Evolutionary conservation across 139 green algal genomes (phyloP), one percentile per base, ranked within the genome.

Genomic region (Chlorella sp.): DNA sequence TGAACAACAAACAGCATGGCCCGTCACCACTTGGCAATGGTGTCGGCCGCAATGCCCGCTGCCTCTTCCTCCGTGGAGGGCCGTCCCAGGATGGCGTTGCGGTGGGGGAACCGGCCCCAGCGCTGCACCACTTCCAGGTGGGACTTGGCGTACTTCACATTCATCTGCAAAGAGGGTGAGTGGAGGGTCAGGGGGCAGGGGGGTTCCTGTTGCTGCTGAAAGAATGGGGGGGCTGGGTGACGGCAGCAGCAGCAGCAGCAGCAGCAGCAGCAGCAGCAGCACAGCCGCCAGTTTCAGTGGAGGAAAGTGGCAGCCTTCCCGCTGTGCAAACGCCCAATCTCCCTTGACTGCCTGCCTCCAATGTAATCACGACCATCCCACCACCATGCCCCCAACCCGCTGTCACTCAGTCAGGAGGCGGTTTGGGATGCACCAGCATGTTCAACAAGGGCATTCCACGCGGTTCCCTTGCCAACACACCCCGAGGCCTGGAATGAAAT

Each of bases 41-140:
- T 95, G 11, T 92, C 93, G 22, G 94, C 91, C 2, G 88, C 87
- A 15, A 97, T 73, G n/a, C 92, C 94, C 22, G 39, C 48, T 34
- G 81, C 78, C 91, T 97, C 95, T 86, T 94, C 91, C 0, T 89
- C 66, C 26, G 94, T 96, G 91, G 76, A 93, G 22, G 90, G 48
- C 18, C 95, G 87, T 0, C 93, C 93, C 60, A 97, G 88, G 53
- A 94, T 77, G 1, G 78, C 89, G 91, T 97, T 97, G n/a, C 95
- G 88, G 66, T 96, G 93, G 2, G 95, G 95, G 90, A 97, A 97
- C 39, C 95, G 91, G 66, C 90, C 90, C 66, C 85, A 93, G 37
- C 87, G 71, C 30, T 36, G 53, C 14, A 93, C 81, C 24, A 86
- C 86, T 42, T 81, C 80, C 26, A 88, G 84, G 82, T 95, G 93